These are phyloP conservation scores for Stenocarpella maydis DNA, from an alignment of 2,329 filamentous ascomycete species.

Conservation along the genomic window DNA sequence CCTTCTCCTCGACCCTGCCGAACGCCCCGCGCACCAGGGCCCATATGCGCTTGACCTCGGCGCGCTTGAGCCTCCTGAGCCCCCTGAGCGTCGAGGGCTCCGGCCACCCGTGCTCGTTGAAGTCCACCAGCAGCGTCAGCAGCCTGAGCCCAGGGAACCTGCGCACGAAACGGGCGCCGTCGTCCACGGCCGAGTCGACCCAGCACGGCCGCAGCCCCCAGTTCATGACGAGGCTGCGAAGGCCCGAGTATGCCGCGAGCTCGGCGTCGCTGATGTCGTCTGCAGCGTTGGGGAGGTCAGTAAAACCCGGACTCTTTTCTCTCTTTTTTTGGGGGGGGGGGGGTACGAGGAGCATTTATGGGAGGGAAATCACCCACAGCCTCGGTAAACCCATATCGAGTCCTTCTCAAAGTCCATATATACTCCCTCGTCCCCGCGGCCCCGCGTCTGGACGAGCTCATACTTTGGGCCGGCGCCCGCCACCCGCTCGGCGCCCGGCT, in stretches of 20 bases:
- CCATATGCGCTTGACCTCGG: conserved; percentile 35
- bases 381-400: conserved; percentile 35
- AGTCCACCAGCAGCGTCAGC: conserved; percentile 35
- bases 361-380: conserved; percentile 26
- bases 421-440: conserved; percentile 30
- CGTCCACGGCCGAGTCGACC: conserved; percentile 33
- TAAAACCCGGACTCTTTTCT: background rate
- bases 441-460: conserved; percentile 28
- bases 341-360: background rate
- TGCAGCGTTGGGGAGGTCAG: conserved; percentile 1
- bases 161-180: conserved; percentile 33
- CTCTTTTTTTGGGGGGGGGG: no score
- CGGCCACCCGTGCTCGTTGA: conserved; percentile 35
- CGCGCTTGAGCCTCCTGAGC: conserved; percentile 31
- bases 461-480: background rate
- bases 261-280: conserved; percentile 32
- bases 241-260: conserved; percentile 22
- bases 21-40: conserved; percentile 30
- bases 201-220: conserved; percentile 37
- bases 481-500: background rate
- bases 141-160: conserved; percentile 31
- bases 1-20: background rate
- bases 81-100: conserved; percentile 27
- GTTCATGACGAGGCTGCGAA: conserved; percentile 36
- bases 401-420: conserved; percentile 34